Conservation (phyloP, 352 stramenopile genomes). For the Phytophthora colocasiae region DNA sequence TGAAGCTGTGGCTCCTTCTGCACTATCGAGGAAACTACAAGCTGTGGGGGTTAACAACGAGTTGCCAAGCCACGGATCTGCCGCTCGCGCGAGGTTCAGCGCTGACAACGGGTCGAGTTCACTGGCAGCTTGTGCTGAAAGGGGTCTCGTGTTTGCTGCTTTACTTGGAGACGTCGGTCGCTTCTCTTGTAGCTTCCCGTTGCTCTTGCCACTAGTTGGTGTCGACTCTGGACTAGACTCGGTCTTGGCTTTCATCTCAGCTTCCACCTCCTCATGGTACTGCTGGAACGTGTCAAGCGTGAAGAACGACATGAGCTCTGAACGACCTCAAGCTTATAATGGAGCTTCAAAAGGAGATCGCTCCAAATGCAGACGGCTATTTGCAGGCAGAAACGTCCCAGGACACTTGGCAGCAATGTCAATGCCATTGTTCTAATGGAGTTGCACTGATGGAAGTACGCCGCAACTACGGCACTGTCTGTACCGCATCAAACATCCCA, state of each 20-base stretch:
- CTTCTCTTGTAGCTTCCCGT: conserved; percentile 22
- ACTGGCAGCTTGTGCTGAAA: conserved; percentile 30
- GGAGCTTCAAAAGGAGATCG: neutral
- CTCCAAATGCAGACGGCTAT: conserved; percentile 14
- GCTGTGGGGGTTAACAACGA: conserved; percentile 32
- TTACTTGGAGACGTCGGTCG: conserved; percentile 20
- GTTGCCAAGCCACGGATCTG: conserved; percentile 65
- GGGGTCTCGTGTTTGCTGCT: conserved; percentile 8
- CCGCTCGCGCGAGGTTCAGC: conserved; percentile 50
- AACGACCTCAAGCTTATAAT: neutral
- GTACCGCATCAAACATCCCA: too few relatives aligned
- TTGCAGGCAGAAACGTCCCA: conserved; percentile 15
- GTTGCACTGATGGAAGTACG: too few relatives aligned
- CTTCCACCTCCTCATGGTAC: conserved; percentile 28
- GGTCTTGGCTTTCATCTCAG: conserved; percentile 22
- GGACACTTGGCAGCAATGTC: too few relatives aligned
- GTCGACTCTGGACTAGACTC: conserved; percentile 20
- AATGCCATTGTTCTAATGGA: too few relatives aligned
- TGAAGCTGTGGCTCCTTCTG: conserved; percentile 23
- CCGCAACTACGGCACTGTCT: too few relatives aligned
- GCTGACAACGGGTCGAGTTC: conserved; percentile 64
- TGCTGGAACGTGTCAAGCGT: conserved; percentile 39
- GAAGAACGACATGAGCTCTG: conserved; percentile 37
- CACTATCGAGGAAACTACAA: conserved; percentile 25
- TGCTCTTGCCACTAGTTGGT: conserved; percentile 4